Percentiles rank a stretch among this genome's conserved stretches.
phyloP scores from a whole-genome alignment of 345 rosid species.

The Populus simonii region DNA sequence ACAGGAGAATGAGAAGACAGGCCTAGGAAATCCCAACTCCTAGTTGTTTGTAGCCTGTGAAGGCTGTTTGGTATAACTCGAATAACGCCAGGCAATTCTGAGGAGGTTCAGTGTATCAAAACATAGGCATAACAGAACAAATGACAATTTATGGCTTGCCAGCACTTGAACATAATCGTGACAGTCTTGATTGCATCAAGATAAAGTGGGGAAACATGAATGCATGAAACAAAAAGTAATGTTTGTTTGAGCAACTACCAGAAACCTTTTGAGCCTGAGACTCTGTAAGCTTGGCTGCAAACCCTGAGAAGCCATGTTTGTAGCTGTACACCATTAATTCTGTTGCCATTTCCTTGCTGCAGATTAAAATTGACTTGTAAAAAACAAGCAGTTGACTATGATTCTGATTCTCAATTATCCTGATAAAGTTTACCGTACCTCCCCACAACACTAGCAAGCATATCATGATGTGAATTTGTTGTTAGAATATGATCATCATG shows the following conservation, averaged over 20 bases:
- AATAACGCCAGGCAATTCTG: constrained; percentile 58
- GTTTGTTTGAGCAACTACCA: constrained; percentile 28
- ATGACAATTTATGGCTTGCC: neutral
- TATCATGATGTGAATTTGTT: constrained; percentile 54
- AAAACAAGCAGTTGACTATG: neutral
- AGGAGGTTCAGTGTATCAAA: neutral
- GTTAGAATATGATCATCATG: constrained; percentile 38
- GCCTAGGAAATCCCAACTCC: constrained; percentile 63
- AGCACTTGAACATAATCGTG: neutral
- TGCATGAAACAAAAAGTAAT: neutral
- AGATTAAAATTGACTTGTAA: constrained; percentile 17
- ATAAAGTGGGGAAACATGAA: neutral
- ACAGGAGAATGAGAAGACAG: constrained; percentile 39
- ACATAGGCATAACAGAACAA: neutral
- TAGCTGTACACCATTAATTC: constrained; percentile 64
- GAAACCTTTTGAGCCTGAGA: constrained; percentile 53
- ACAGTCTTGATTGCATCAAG: neutral
- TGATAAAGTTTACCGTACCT: constrained; percentile 33
- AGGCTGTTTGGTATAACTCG: constrained; percentile 47
- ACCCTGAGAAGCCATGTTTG: constrained; percentile 73
- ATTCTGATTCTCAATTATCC: neutral
- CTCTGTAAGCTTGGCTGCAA: constrained; percentile 64
- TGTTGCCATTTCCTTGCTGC: constrained; percentile 53
- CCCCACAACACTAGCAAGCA: constrained; percentile 57
- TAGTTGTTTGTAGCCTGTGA: constrained; percentile 58